Percentiles rank a stretch among this genome's conserved stretches.
These are phyloP conservation scores for Jamesozyma lodderae DNA, from an alignment of 805 yeast genomes.

Conservation along the genomic window DNA sequence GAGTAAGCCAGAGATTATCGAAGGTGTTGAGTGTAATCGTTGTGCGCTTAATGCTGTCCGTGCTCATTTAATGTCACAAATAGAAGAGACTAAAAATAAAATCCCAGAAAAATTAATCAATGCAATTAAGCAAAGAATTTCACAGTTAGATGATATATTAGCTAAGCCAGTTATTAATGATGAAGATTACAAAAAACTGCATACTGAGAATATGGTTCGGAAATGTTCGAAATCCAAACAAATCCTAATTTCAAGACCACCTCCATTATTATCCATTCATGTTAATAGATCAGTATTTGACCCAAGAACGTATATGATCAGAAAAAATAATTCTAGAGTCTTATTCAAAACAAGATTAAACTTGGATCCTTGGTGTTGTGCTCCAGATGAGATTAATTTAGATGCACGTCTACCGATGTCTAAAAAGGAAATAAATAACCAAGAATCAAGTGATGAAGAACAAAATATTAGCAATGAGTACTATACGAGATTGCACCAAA, in stretches of 20 bases:
- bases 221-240: conserved; percentile 81
- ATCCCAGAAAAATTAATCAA: conserved; percentile 25
- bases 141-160: conserved; percentile 45
- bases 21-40: conserved; percentile 90
- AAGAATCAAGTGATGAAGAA: conserved; percentile 28
- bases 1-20: conserved; percentile 75
- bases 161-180: conserved; percentile 65
- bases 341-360: conserved; percentile 63
- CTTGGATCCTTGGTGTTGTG: conserved; percentile 60
- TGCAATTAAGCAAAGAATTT: conserved; percentile 38
- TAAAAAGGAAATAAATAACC: conserved; percentile 38
- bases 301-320: conserved; percentile 69
- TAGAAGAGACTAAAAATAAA: conserved; percentile 21
- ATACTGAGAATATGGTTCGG: conserved; percentile 63
- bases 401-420: conserved; percentile 76
- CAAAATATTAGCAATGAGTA: conserved; percentile 22
- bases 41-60: conserved; percentile 66
- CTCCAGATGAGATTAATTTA: conserved; percentile 57
- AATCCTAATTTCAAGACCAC: conserved; percentile 68
- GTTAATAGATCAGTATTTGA: conserved; percentile 92
- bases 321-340: conserved; percentile 80
- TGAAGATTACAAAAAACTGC: conserved; percentile 62
- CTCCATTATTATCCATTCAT: conserved; percentile 75
- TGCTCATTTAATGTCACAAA: conserved; percentile 38
- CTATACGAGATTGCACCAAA: conserved; percentile 26